These are phyloP conservation scores for Ceratonia siliqua DNA, from an alignment of 306 rosid species.

Conservation along the genomic window DNA sequence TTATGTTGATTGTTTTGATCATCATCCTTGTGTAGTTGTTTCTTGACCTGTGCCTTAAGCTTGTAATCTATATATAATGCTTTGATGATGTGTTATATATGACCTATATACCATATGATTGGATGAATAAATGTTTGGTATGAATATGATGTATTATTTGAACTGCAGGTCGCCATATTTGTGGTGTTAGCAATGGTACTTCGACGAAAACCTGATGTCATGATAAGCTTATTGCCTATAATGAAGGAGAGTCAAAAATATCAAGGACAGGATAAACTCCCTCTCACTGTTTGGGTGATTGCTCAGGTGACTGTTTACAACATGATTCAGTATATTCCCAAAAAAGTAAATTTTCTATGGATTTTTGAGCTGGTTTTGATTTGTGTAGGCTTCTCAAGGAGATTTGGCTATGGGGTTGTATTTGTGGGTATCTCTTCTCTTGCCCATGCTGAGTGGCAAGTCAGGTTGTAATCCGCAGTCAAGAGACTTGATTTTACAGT, in stretches of 20 bases:
- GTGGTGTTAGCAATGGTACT: slow-evolving; percentile 50
- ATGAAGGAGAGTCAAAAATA: slow-evolving; percentile 44
- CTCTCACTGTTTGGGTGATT: slow-evolving; percentile 46
- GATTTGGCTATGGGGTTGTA: slow-evolving; percentile 46
- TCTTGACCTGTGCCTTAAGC: neutral
- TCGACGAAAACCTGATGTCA: slow-evolving; percentile 50
- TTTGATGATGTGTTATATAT: neutral
- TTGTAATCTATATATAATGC: neutral
- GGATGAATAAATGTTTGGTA: neutral
- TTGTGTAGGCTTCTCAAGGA: slow-evolving; percentile 48
- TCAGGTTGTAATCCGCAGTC: slow-evolving; percentile 48
- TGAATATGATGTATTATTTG: slow-evolving; percentile 7
- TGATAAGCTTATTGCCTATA: slow-evolving; percentile 47
- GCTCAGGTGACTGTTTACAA: slow-evolving; percentile 46
- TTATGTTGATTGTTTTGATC: neutral
- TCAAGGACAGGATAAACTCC: slow-evolving; percentile 53
- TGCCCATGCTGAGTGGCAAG: slow-evolving; percentile 51
- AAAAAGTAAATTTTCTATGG: neutral
- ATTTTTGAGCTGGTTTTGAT: slow-evolving; percentile 29
- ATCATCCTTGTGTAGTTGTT: neutral
- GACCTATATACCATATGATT: neutral
- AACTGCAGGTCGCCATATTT: slow-evolving; percentile 56
- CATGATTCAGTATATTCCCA: slow-evolving; percentile 4
- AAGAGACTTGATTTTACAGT: slow-evolving; percentile 52
- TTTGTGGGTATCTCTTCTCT: slow-evolving; percentile 49